A percentile compares a stretch with the other conserved stretches of the same genome.
phyloP scores from a whole-genome alignment of 257 asterid species.

The Rehmannia glutinosa region DNA sequence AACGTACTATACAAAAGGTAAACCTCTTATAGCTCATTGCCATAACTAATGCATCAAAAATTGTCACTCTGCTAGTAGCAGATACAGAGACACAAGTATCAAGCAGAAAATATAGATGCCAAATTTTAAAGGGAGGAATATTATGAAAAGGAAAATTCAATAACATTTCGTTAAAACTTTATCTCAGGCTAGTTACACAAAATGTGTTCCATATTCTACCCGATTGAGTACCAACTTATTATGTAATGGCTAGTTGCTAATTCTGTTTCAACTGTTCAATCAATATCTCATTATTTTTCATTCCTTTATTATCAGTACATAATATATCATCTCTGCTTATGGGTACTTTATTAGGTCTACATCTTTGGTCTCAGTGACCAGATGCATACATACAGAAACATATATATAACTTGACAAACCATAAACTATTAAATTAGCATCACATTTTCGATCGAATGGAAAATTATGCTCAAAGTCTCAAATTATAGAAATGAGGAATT shows the following conservation, averaged over 20 bases:
- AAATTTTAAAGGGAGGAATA: background rate
- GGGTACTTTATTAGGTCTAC: background rate
- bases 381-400: background rate
- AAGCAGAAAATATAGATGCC: background rate
- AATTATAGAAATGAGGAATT: background rate
- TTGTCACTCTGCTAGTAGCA: background rate
- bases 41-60: background rate
- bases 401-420: background rate
- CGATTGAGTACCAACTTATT: background rate
- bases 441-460: background rate
- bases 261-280: background rate
- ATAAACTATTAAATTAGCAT: background rate
- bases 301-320: background rate
- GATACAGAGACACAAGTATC: background rate
- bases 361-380: background rate
- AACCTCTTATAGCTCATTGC: conserved; percentile 4
- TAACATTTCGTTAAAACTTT: background rate
- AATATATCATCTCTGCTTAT: background rate
- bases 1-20: background rate
- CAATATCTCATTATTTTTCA: background rate
- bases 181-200: background rate
- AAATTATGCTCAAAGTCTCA: background rate
- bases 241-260: background rate
- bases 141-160: background rate
- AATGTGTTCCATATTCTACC: background rate